A percentile compares a stretch with the other conserved stretches of the same genome.
Evolutionary conservation across 1,284 basidiomycete genomes (phyloP).

Genomic region (Apiotrichum domesticum): DNA sequence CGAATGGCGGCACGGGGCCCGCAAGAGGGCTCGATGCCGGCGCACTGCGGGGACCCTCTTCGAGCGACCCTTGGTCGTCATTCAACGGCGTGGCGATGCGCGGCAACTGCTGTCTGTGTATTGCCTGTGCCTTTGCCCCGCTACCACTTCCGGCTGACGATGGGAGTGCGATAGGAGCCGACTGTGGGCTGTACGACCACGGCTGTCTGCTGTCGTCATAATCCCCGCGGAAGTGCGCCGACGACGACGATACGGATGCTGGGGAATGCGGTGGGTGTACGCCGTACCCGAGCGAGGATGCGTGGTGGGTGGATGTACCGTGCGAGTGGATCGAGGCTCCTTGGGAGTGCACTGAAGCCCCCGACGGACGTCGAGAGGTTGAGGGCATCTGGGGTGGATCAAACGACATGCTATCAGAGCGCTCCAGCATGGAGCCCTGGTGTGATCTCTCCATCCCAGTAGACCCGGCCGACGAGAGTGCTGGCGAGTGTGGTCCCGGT

Average conservation of each 20-base stretch:
- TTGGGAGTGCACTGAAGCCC: constrained; percentile 16
- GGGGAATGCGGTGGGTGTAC: constrained; percentile 15
- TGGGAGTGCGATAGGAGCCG: neutral
- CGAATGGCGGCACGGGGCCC: neutral
- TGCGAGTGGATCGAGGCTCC: constrained; percentile 16
- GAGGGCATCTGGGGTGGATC: neutral
- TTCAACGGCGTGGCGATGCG: constrained; percentile 20
- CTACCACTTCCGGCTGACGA: too few relatives aligned
- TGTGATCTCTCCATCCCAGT: constrained; percentile 3
- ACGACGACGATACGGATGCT: constrained; percentile 24
- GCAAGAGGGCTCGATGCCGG: constrained; percentile 14
- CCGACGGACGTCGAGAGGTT: constrained; percentile 19
- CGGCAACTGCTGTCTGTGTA: constrained; percentile 10
- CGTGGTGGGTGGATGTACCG: neutral
- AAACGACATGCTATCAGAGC: neutral
- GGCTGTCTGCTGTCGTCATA: neutral
- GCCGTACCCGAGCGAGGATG: neutral
- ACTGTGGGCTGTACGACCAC: constrained; percentile 6
- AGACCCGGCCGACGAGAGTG: neutral
- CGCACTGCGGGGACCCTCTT: constrained; percentile 26
- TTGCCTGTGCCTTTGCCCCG: neutral
- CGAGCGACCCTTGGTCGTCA: constrained; percentile 6
- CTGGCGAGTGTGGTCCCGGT: neutral
- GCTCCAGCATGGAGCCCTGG: too few relatives aligned
- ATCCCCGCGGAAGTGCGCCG: constrained; percentile 7